Percentiles rank a stretch among this genome's conserved stretches.
Conservation (phyloP, 2,329 filamentous ascomycete species). For the Cercospora zeae-maydis region DNA sequence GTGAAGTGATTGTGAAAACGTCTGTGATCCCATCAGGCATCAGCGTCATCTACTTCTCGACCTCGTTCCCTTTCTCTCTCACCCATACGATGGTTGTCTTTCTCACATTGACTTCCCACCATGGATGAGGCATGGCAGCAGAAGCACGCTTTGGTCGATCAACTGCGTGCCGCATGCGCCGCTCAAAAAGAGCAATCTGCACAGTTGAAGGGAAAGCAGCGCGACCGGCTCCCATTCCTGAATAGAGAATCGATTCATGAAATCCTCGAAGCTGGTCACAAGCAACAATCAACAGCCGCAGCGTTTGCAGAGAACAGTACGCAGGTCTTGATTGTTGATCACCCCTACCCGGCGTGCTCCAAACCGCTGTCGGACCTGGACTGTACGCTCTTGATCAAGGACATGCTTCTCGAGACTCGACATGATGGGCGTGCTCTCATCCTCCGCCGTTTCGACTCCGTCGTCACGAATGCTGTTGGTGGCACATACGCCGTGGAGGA, state of each 20-base stretch:
- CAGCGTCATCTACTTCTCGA: neutral
- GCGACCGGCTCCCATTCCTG: neutral
- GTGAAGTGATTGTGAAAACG: neutral
- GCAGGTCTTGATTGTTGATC: neutral
- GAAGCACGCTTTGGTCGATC: neutral
- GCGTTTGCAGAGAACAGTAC: neutral
- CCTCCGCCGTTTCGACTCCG: neutral
- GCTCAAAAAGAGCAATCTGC: neutral
- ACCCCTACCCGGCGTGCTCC: slow-evolving; percentile 1
- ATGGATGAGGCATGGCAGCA: neutral
- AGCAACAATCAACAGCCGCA: neutral
- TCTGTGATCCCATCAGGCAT: neutral
- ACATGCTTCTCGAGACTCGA: slow-evolving; percentile 2
- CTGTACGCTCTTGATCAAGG: slow-evolving; percentile 1
- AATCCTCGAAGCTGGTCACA: neutral
- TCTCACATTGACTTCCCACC: neutral
- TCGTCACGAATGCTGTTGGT: slow-evolving; percentile 8
- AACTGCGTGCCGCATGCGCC: neutral
- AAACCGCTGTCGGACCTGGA: neutral
- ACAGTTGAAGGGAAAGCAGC: slow-evolving; percentile 5
- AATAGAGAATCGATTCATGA: neutral
- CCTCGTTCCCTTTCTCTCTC: neutral
- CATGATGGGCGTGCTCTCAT: neutral
- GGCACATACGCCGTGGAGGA: slow-evolving; percentile 7
- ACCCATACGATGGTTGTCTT: neutral